These are phyloP conservation scores for Pseudogymnoascus sp. DNA, from an alignment of 2,329 filamentous ascomycete species.

Conservation along the genomic window DNA sequence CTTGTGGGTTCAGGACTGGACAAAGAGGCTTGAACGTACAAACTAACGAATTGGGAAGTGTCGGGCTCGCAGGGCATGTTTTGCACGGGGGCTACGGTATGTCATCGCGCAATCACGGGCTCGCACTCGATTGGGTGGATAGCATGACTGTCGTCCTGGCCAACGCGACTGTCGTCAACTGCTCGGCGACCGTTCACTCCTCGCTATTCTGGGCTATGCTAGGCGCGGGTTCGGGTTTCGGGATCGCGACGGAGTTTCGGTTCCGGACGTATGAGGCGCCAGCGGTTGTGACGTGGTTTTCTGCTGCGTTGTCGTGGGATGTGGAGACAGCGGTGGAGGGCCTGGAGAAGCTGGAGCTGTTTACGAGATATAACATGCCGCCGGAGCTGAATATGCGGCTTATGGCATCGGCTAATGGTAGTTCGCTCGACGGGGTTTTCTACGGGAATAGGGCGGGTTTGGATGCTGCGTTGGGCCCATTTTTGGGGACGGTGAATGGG, in stretches of 20 bases:
- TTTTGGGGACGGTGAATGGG: neutral
- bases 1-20: neutral
- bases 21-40: neutral
- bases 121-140: conserved; percentile 42
- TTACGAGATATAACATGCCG: neutral
- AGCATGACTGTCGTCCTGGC: conserved; percentile 40
- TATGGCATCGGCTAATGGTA: neutral
- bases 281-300: conserved; percentile 19
- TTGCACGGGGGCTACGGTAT: conserved; percentile 39
- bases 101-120: conserved; percentile 40
- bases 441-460: neutral
- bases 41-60: conserved; percentile 13
- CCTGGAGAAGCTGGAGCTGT: neutral
- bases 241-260: conserved; percentile 27
- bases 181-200: conserved; percentile 19
- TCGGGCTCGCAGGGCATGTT: conserved; percentile 39
- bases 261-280: conserved; percentile 30
- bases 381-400: neutral
- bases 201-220: conserved; percentile 29
- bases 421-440: neutral
- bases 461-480: neutral
- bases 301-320: conserved; percentile 14
- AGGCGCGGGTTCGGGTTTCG: conserved; percentile 30
- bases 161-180: conserved; percentile 23
- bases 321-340: neutral